phyloP scores from a whole-genome alignment of 73 alveolate species.

The Durusdinium trenchii region DNA sequence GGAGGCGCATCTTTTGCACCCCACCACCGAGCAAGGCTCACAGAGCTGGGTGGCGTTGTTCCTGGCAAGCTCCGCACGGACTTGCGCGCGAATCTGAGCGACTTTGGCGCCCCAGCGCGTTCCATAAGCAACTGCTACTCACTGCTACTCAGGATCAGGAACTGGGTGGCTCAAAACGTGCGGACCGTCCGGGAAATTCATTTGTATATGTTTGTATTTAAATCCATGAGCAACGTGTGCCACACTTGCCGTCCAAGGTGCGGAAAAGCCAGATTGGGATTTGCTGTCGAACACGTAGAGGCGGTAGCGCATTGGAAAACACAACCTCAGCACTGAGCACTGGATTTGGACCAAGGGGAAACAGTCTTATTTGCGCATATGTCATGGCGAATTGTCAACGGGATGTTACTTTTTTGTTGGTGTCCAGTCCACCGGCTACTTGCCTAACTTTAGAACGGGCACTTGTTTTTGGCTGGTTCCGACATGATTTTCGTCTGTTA shows the following conservation, averaged over 20 bases:
- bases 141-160: background rate
- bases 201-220: background rate
- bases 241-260: background rate
- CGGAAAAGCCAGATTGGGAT: constrained; percentile 77
- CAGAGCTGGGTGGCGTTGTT: constrained; percentile 74
- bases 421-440: too few relatives aligned
- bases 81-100: too few relatives aligned
- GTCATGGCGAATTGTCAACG: too few relatives aligned
- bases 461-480: too few relatives aligned
- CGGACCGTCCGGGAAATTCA: background rate
- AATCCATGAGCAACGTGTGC: background rate
- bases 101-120: too few relatives aligned
- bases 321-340: constrained; percentile 52
- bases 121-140: background rate
- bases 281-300: constrained; percentile 71
- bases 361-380: too few relatives aligned
- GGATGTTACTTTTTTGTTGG: too few relatives aligned
- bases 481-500: too few relatives aligned
- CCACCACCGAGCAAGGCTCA: constrained; percentile 86
- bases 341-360: background rate
- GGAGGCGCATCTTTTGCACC: constrained; percentile 80
- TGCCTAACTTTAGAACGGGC: too few relatives aligned
- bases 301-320: constrained; percentile 81
- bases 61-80: background rate
- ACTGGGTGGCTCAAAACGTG: background rate